Conservation (phyloP, 176 grass and related monocot species). For the Tillandsia leiboldiana region DNA sequence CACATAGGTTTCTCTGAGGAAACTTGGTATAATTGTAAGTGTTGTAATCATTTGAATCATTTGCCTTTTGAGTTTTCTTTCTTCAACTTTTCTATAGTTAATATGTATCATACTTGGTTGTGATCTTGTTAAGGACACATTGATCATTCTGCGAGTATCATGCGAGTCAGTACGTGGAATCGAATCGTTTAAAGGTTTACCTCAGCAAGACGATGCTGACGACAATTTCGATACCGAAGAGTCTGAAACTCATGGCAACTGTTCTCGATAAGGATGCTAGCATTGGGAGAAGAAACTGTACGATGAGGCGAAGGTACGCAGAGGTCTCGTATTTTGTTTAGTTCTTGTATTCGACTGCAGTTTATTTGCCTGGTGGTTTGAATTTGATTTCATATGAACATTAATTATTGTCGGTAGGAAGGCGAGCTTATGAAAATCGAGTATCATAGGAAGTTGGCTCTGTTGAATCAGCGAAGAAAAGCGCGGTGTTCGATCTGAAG, state of each 20-base stretch:
- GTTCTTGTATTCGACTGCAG: not conserved
- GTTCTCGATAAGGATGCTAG: constrained; percentile 93
- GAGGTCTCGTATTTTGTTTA: constrained; percentile 17
- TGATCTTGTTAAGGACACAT: constrained; percentile 59
- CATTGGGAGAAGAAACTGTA: constrained; percentile 97
- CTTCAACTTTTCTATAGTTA: constrained; percentile 7
- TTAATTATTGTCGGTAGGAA: constrained; percentile 29
- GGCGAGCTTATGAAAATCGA: constrained; percentile 74
- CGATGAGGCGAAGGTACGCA: constrained; percentile 89
- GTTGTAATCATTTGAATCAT: no score
- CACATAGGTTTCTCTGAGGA: no score
- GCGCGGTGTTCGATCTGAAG: constrained; percentile 39
- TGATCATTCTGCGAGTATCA: constrained; percentile 84
- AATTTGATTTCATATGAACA: not conserved
- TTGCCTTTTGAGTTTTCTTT: no score
- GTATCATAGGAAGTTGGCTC: constrained; percentile 61
- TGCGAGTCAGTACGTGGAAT: constrained; percentile 98
- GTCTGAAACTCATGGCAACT: constrained; percentile 73
- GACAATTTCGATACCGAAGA: constrained; percentile 53
- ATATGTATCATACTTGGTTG: not conserved
- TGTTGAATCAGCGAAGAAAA: constrained; percentile 70
- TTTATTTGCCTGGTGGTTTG: constrained; percentile 1
- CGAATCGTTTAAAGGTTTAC: constrained; percentile 77
- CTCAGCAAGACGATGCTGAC: constrained; percentile 40
- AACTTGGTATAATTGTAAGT: no score